Evolutionary conservation across 305 asterid genomes (phyloP), one percentile per base, ranked within the genome.

Genomic region (Fraxinus angustifolia): DNA sequence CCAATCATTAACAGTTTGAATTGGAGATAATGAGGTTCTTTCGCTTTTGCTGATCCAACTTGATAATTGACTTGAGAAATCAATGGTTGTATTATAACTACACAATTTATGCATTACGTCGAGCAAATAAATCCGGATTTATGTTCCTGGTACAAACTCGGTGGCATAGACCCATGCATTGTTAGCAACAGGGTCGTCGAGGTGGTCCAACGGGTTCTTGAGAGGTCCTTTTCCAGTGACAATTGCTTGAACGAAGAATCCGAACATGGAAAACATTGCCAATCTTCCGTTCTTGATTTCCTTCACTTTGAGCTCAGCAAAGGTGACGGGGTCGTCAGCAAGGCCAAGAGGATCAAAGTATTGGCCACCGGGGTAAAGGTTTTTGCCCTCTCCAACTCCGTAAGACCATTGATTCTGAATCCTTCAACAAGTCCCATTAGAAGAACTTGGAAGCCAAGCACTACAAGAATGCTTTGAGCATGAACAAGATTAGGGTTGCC

Each of bases 141-240:
- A 93, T 36, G 98, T 87, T 80, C 96, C 95, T 26, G 98, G 98
- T 2, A 40, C 90, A 85, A 93, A 93, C 81, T 93, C 92, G 78
- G 95, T 92, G 82, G 98, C 97, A 84, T 87, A 93, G 45, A 91
- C 93, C 97, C 97, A 89, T 4, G 97, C 98, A 85, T 92, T 93
- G 88, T 92, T 92, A 34, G 93, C 95, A 56, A 92, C 96, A 36
- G 95, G 98, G 87, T 89, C 88, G 74, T 91, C 96, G 70, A 94
- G 94, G 77, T 94, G 98, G 82, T 91, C 96, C 86, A 91, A 83
- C 36, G 91, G 86, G 84, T 94, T 92, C 91, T 94, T 91, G 23
- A 89, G 81, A 6, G 91, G 94, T 0, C 96, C 94, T 67, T 89
- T 89, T n/a, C 96, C 91, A 0, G 92, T 91, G 21, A 90, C 91